Evolutionary conservation across 495 filamentous ascomycete species (phyloP).

Genomic region (Lophiostoma macrostomum): DNA sequence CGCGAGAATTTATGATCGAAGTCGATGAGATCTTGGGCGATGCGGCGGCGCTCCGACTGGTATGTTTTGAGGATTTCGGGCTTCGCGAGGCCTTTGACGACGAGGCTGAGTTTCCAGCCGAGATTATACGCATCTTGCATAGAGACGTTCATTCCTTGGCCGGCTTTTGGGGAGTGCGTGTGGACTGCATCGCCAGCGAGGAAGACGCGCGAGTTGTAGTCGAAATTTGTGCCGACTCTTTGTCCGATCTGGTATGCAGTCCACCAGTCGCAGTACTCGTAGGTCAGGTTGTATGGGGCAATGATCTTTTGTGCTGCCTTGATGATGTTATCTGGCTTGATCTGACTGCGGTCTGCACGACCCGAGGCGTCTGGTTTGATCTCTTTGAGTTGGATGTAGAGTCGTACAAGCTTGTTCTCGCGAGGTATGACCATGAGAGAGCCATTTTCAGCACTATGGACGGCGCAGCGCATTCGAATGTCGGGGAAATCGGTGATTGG

Average conservation of each 20-base stretch:
- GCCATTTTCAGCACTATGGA: constrained; percentile 62
- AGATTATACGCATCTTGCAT: constrained; percentile 81
- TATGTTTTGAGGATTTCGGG: constrained; percentile 66
- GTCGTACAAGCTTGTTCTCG: constrained; percentile 62
- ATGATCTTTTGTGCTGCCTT: constrained; percentile 58
- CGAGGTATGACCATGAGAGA: constrained; percentile 68
- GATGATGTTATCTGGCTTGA: constrained; percentile 58
- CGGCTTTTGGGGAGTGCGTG: constrained; percentile 79
- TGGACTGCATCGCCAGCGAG: constrained; percentile 79
- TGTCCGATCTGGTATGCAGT: constrained; percentile 58
- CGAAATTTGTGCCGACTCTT: constrained; percentile 66
- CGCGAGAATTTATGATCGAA: constrained; percentile 61
- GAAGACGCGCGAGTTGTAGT: constrained; percentile 66
- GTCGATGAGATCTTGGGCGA: constrained; percentile 67
- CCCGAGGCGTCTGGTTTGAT: constrained; percentile 29
- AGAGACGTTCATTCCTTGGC: constrained; percentile 82
- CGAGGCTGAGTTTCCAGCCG: constrained; percentile 77
- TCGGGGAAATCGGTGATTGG: constrained; percentile 54
- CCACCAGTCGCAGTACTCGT: constrained; percentile 54
- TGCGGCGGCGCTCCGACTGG: constrained; percentile 62
- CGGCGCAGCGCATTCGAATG: constrained; percentile 63
- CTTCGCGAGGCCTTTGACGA: constrained; percentile 60
- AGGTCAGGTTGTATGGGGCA: constrained; percentile 59
- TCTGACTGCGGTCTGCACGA: constrained; percentile 41
- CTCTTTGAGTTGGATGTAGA: constrained; percentile 66